phyloP scores from a whole-genome alignment of 2,329 filamentous ascomycete genomes.

The Hymenoscyphus albidus region DNA sequence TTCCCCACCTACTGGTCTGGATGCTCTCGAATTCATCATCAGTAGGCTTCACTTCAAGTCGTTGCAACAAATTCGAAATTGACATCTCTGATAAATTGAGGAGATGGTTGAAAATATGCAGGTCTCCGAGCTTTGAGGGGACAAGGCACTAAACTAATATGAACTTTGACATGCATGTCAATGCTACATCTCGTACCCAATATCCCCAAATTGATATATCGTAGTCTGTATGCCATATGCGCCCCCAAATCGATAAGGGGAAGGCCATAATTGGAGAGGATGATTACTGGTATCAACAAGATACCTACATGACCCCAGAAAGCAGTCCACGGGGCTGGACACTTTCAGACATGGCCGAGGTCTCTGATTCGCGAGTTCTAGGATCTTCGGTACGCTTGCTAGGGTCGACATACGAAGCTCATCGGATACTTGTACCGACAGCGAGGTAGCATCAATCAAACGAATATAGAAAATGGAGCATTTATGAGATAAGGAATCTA shows the following conservation, averaged over 20 bases:
- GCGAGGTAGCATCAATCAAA: not conserved
- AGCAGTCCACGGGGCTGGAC: not conserved
- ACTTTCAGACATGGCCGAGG: not conserved
- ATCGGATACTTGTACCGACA: not conserved
- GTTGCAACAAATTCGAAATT: constrained; percentile 6
- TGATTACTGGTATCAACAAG: no score
- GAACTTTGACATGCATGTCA: not conserved
- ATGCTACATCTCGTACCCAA: not conserved
- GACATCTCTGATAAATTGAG: constrained; percentile 6
- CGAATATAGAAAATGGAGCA: not conserved
- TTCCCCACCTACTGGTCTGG: constrained; percentile 23
- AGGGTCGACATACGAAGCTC: not conserved
- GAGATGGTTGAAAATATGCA: not conserved
- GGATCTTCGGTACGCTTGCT: not conserved
- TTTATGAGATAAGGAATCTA: not conserved
- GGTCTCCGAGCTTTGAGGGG: not conserved
- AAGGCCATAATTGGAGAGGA: not conserved
- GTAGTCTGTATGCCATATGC: not conserved
- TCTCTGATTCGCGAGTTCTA: not conserved
- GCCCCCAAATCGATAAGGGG: not conserved
- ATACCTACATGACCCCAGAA: not conserved
- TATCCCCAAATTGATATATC: not conserved
- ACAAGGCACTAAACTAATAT: not conserved
- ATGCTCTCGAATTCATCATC: constrained; percentile 15
- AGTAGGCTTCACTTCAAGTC: constrained; percentile 14